These are phyloP conservation scores for Lepiota brunneoincarnata DNA, from an alignment of 768 basidiomycete genomes.

Conservation along the genomic window DNA sequence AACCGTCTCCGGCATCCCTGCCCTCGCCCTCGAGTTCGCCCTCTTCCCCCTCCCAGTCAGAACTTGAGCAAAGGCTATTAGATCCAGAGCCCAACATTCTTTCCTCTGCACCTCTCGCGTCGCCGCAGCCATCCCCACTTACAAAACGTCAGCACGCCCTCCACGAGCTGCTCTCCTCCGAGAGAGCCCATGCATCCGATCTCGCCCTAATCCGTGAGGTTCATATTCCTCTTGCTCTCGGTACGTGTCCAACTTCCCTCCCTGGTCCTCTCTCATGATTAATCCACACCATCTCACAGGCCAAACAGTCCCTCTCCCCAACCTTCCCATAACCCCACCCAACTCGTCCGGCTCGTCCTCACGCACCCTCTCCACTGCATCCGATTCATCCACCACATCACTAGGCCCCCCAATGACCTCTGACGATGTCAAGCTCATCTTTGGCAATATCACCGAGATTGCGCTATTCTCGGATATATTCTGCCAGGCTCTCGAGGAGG, in stretches of 20 bases:
- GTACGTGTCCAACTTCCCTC: constrained; percentile 35
- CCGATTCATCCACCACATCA: constrained; percentile 39
- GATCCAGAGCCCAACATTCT: constrained; percentile 15
- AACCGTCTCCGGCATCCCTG: constrained; percentile 19
- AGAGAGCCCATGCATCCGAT: constrained; percentile 82
- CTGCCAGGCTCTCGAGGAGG: constrained; percentile 60
- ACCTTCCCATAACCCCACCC: constrained; percentile 43
- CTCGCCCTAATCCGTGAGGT: constrained; percentile 74
- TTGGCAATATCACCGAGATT: constrained; percentile 74
- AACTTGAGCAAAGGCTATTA: constrained; percentile 18
- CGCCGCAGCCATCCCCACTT: constrained; percentile 31
- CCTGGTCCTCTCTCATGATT: constrained; percentile 8
- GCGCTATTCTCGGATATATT: constrained; percentile 71
- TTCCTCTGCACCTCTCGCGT: constrained; percentile 13
- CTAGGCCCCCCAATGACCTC: constrained; percentile 60
- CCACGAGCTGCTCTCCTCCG: constrained; percentile 73
- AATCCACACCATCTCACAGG: constrained; percentile 22
- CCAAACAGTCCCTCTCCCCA: constrained; percentile 29
- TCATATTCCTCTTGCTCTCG: constrained; percentile 76
- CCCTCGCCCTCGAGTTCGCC: constrained; percentile 25
- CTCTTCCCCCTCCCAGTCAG: constrained; percentile 3
- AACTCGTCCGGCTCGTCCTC: constrained; percentile 50
- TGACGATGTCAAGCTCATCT: constrained; percentile 70
- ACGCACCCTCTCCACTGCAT: constrained; percentile 47
- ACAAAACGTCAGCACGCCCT: constrained; percentile 78